Evolutionary conservation across 2,329 filamentous ascomycete genomes (phyloP).

Genomic region (Rutstroemia sp.): DNA sequence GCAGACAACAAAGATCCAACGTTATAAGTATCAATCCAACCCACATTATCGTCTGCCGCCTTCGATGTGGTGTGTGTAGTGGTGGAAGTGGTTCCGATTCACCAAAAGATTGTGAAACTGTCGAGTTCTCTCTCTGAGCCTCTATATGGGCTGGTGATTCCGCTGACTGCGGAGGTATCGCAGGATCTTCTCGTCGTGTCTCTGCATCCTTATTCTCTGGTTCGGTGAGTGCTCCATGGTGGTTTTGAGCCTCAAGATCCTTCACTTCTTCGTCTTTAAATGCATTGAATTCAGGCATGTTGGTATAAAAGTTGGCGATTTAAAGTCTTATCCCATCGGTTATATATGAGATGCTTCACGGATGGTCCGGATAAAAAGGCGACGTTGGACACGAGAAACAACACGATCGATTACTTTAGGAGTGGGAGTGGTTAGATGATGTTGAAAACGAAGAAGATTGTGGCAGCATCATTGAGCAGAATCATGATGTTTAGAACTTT

Average conservation of each 20-base stretch:
- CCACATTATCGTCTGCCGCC: conserved; percentile 13
- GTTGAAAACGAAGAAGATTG: not conserved
- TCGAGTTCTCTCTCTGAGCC: not conserved
- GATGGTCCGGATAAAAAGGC: not conserved
- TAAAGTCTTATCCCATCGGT: not conserved
- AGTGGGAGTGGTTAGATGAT: not conserved
- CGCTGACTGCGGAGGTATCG: not conserved
- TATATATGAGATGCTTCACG: too few species aligned
- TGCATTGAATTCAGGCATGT: conserved; percentile 9
- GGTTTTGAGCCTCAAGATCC: not conserved
- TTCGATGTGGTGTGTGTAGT: conserved; percentile 22
- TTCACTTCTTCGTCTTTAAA: conserved; percentile 5
- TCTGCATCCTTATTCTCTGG: not conserved
- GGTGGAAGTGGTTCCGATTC: conserved; percentile 16
- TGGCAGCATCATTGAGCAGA: not conserved
- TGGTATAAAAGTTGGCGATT: not conserved
- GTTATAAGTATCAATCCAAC: conserved; percentile 15
- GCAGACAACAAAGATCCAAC: conserved; percentile 21
- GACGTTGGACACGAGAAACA: not conserved
- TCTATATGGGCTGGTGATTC: not conserved
- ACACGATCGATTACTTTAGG: not conserved
- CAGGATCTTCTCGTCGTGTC: not conserved
- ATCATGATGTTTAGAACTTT: not conserved
- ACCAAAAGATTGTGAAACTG: conserved; percentile 1
- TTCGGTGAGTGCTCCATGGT: not conserved